phyloP scores from a whole-genome alignment of 371 early-diverging fungal species.

The Circinella umbellata region DNA sequence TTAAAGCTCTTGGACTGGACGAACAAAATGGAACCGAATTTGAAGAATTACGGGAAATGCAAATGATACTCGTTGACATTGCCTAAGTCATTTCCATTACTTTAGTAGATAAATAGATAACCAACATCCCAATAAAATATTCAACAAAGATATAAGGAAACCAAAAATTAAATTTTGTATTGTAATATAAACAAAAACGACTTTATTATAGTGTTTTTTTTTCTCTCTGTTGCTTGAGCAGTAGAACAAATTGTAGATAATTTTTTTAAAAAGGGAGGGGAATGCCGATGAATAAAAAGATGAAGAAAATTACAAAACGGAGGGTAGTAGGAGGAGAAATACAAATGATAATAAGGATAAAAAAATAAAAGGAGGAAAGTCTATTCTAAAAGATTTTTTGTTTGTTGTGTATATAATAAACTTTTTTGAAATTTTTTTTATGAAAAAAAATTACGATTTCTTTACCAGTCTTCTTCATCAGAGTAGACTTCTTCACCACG shows the following conservation, averaged over 20 bases:
- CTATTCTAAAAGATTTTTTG: slow-evolving; percentile 1
- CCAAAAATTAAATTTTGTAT: too few species aligned
- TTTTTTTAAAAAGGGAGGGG: neutral
- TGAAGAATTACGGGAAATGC: slow-evolving; percentile 9
- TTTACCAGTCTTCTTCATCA: slow-evolving; percentile 54
- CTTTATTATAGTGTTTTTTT: too few species aligned
- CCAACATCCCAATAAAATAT: too few species aligned
- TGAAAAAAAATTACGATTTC: neutral
- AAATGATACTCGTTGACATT: neutral
- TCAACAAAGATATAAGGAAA: too few species aligned
- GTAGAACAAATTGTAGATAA: neutral
- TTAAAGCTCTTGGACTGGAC: slow-evolving; percentile 9
- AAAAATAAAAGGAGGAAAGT: neutral
- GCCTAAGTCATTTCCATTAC: too few species aligned
- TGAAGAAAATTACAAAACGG: slow-evolving; percentile 4
- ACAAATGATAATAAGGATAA: neutral
- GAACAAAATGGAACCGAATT: slow-evolving; percentile 10
- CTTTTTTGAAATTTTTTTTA: neutral
- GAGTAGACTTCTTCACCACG: slow-evolving; percentile 61
- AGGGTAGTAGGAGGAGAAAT: neutral
- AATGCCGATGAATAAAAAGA: neutral
- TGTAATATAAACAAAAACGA: too few species aligned
- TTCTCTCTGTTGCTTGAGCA: neutral
- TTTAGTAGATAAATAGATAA: too few species aligned
- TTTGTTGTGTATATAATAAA: slow-evolving; percentile 5